Evolutionary conservation across 1,139 yeast genomes (phyloP).

Genomic region (Nakaseomyces kungkrabaensis): DNA sequence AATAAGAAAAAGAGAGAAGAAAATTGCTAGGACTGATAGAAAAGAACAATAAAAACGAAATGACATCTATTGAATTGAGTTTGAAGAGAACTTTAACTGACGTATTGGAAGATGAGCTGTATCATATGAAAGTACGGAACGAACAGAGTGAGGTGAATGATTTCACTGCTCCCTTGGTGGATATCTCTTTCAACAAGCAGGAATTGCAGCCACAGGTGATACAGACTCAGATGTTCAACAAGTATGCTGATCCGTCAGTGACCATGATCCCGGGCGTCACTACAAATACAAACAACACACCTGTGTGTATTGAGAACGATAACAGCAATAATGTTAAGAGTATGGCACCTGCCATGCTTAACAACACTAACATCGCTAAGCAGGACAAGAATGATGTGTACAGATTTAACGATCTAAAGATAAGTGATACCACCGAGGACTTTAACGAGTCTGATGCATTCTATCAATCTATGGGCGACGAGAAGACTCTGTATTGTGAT

Average conservation of each 20-base stretch:
- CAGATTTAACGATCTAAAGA: slow-evolving; percentile 6
- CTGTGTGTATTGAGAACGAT: background rate
- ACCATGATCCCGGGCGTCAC: background rate
- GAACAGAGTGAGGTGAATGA: slow-evolving; percentile 5
- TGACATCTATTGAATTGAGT: slow-evolving; percentile 24
- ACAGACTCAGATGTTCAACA: slow-evolving; percentile 26
- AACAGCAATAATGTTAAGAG: background rate
- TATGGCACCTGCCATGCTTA: slow-evolving; percentile 2
- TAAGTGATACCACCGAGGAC: slow-evolving; percentile 12
- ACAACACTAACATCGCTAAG: background rate
- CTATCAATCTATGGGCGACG: slow-evolving; percentile 20
- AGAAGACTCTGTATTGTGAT: slow-evolving; percentile 10
- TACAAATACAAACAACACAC: no score
- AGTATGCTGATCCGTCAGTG: slow-evolving; percentile 31
- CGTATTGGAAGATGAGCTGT: slow-evolving; percentile 56
- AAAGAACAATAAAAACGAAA: slow-evolving; percentile 2
- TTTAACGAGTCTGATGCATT: slow-evolving; percentile 28
- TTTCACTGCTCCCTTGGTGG: background rate
- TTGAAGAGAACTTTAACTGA: slow-evolving; percentile 43
- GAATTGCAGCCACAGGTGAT: background rate
- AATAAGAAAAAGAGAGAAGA: no score
- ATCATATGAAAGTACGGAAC: slow-evolving; percentile 31
- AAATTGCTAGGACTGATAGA: background rate
- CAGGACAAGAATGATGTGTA: slow-evolving; percentile 7
- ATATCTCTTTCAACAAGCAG: background rate